Evolutionary conservation across 1,284 basidiomycete species (phyloP).

Genomic region (Malassezia restricta): DNA sequence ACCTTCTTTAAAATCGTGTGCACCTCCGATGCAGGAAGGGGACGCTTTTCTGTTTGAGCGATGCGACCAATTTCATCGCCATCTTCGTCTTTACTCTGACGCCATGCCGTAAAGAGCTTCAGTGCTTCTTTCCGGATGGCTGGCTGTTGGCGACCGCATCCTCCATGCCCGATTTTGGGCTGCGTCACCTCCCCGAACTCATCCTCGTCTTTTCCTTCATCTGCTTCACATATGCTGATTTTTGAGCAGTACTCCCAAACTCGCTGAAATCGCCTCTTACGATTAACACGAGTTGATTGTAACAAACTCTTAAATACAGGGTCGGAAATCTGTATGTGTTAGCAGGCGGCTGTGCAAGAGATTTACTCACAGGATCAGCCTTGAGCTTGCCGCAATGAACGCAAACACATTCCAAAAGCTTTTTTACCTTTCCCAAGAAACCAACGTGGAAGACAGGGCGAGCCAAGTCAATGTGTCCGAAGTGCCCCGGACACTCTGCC

Average conservation of each 20-base stretch:
- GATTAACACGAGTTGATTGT: constrained; percentile 30
- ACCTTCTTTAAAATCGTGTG: constrained; percentile 57
- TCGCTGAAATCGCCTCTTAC: constrained; percentile 37
- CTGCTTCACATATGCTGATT: constrained; percentile 53
- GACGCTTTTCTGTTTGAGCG: constrained; percentile 79
- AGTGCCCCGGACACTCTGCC: constrained; percentile 68
- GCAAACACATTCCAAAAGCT: constrained; percentile 97
- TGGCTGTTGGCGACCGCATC: constrained; percentile 87
- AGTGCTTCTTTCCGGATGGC: constrained; percentile 84
- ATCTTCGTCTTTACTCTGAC: constrained; percentile 72
- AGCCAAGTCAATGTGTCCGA: constrained; percentile 94
- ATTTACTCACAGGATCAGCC: constrained; percentile 54
- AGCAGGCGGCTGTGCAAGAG: neutral
- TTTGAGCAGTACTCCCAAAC: constrained; percentile 46
- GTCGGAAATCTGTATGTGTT: constrained; percentile 23
- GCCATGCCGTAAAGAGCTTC: constrained; percentile 92
- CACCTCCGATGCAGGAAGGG: constrained; percentile 75
- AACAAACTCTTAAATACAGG: constrained; percentile 38
- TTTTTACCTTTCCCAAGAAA: constrained; percentile 98
- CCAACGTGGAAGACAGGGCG: constrained; percentile 92
- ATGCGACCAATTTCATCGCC: constrained; percentile 53
- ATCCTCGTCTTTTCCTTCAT: constrained; percentile 49
- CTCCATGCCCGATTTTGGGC: constrained; percentile 57
- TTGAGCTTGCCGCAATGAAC: constrained; percentile 96
- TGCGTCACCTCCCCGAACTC: constrained; percentile 49